Conservation (phyloP, 495 filamentous ascomycete genomes). For the Aspergillus homomorphus region DNA sequence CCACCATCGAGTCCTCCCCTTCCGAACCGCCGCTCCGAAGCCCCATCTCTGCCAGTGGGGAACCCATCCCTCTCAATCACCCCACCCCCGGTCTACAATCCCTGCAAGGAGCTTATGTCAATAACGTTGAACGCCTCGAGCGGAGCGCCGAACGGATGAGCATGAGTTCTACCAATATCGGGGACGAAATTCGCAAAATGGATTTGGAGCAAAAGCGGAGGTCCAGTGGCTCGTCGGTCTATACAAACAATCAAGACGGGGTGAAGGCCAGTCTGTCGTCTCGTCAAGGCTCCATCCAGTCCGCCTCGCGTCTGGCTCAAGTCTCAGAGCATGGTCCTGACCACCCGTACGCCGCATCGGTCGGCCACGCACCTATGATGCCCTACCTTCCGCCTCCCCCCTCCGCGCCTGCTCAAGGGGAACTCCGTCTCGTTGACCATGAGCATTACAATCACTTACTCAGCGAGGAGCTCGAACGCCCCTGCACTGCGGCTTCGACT, state of each 20-base stretch:
- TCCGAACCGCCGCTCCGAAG: slow-evolving; percentile 55
- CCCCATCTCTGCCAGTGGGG: slow-evolving; percentile 56
- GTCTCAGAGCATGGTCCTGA: slow-evolving; percentile 46
- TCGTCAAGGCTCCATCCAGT: slow-evolving; percentile 59
- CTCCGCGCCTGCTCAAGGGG: slow-evolving; percentile 26
- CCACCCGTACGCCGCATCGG: slow-evolving; percentile 24
- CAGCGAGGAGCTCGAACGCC: slow-evolving; percentile 32
- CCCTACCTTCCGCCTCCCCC: slow-evolving; percentile 27
- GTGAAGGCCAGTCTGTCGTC: slow-evolving; percentile 47
- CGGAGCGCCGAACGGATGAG: slow-evolving; percentile 78
- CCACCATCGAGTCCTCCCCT: slow-evolving; percentile 28
- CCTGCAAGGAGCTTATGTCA: slow-evolving; percentile 67
- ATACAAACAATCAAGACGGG: slow-evolving; percentile 10
- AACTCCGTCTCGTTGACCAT: slow-evolving; percentile 16
- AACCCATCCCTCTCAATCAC: slow-evolving; percentile 62
- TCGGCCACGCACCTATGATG: slow-evolving; percentile 38
- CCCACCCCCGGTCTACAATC: slow-evolving; percentile 74
- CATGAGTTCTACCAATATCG: slow-evolving; percentile 72
- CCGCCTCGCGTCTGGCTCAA: slow-evolving; percentile 51
- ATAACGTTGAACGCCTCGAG: slow-evolving; percentile 80
- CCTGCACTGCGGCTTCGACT: slow-evolving; percentile 55
- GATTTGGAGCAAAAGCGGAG: slow-evolving; percentile 70
- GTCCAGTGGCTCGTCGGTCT: slow-evolving; percentile 55
- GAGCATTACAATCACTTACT: slow-evolving; percentile 18
- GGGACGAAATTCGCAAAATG: slow-evolving; percentile 75